Evolutionary conservation across 2,329 filamentous ascomycete genomes (phyloP).

Genomic region (Penicillium sumatraense): DNA sequence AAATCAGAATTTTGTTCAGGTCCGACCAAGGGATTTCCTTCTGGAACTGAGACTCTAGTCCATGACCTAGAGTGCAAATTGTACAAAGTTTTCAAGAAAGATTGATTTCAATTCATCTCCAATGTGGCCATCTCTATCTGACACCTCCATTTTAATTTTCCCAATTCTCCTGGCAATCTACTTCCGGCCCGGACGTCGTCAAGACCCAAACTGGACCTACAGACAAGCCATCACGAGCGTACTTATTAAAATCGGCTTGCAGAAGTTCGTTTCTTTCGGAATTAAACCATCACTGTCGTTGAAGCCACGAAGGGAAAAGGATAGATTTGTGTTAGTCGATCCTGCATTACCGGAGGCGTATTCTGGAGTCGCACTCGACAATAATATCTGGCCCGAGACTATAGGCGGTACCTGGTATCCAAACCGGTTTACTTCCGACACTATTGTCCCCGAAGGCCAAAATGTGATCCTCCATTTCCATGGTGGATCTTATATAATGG

Average conservation of each 20-base stretch:
- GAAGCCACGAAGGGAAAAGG: conserved; percentile 10
- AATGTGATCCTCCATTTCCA: conserved; percentile 23
- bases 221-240: conserved; percentile 15
- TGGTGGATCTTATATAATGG: conserved; percentile 24
- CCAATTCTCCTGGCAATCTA: conserved; percentile 4
- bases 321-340: conserved; percentile 18
- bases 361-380: conserved; percentile 14
- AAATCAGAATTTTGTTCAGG: no score
- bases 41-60: no score
- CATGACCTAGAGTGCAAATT: no score
- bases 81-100: background rate
- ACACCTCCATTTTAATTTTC: conserved; percentile 2
- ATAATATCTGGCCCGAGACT: conserved; percentile 15
- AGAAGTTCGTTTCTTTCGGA: conserved; percentile 6
- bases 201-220: conserved; percentile 19
- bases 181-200: conserved; percentile 8
- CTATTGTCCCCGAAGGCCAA: conserved; percentile 8
- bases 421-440: conserved; percentile 1
- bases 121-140: background rate
- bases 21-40: no score
- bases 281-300: conserved; percentile 17
- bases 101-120: background rate
- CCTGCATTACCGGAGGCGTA: conserved; percentile 11
- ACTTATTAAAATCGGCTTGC: conserved; percentile 11
- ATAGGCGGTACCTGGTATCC: conserved; percentile 25